These are phyloP conservation scores for Metschnikowia picachoensis DNA, from an alignment of 805 yeast genomes.

Conservation along the genomic window DNA sequence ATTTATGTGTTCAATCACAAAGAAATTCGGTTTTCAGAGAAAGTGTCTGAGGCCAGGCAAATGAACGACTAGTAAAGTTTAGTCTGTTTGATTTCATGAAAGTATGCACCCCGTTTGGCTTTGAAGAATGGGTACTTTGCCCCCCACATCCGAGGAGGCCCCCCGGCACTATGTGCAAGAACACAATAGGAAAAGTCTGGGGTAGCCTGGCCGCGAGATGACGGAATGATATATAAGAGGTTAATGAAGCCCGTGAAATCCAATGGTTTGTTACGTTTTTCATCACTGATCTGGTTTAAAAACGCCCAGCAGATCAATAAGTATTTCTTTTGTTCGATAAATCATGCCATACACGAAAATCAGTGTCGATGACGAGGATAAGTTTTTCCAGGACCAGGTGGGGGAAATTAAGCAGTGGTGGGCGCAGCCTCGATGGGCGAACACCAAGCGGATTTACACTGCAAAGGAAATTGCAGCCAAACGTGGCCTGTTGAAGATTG, in stretches of 20 bases:
- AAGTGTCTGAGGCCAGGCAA: no score
- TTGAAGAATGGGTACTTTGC: not conserved
- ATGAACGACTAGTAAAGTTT: no score
- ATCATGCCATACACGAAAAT: conserved; percentile 54
- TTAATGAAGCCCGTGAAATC: no score
- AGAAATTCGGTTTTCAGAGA: no score
- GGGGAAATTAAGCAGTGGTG: conserved; percentile 83
- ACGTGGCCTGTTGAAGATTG: conserved; percentile 73
- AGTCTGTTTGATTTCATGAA: no score
- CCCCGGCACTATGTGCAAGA: conserved; percentile 12
- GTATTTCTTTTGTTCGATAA: not conserved
- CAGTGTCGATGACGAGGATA: conserved; percentile 59
- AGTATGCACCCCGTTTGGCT: no score
- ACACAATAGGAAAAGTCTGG: conserved; percentile 10
- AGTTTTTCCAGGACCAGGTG: conserved; percentile 62
- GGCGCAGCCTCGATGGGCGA: conserved; percentile 87
- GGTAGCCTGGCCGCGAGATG: conserved; percentile 2
- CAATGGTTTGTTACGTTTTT: no score
- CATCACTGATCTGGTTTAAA: no score
- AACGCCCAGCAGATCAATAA: no score
- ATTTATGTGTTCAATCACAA: no score
- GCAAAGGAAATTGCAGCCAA: conserved; percentile 86
- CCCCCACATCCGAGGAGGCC: conserved; percentile 10
- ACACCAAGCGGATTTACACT: conserved; percentile 81
- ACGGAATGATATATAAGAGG: no score